Base-by-base conservation (phyloP, 768 basidiomycete genomes). In the Mycena rebaudengoi region DNA sequence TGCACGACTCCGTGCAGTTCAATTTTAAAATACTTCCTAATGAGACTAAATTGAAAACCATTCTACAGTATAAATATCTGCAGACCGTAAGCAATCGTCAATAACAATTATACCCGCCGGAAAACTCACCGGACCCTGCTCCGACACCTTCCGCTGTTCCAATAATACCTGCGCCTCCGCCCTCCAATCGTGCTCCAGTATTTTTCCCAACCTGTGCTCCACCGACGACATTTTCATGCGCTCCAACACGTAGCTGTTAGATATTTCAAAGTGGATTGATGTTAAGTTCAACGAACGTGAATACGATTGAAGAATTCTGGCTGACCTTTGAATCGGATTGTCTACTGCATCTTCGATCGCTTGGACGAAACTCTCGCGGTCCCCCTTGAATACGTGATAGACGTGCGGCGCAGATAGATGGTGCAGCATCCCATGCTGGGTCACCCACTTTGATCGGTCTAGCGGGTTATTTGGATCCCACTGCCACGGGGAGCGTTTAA, bases 361-460 rank as follows among this genome's bases (percentile, higher is more conserved):
- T 4, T 72, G 53, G 14, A 73, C 57, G 46, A 79, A 75, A 4
- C 71, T 76, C 0, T 71, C 66, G 33, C 66, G 71, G 53, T 78
- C 69, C 21, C 69, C 64, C 2, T 66, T 56, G 52, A 72, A 69
- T 3, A 78, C 76, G 54, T 78, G 65, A 45, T 79, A 79, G 5
- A 79, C 78, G 43, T 75, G 76, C 67, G 78, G 78, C 25, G 74
- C 74, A 20, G 71, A 74, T 26, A 71, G 71, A 14, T 49, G 45
- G 26, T 71, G 66, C 23, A 80, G 59, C 26, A 60, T 60, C 25
- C 71, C 65, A 56, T 80, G 79, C 51, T 80, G 77, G 7, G 77
- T 70, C 6, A 61, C 33, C 77, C 78, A 79, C 8, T 49, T 52
- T 0, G 50, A 50, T 30, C 72, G 70, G 51, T 77, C 66, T 61